phyloP scores from a whole-genome alignment of 2,329 filamentous ascomycete genomes.

The Colletotrichum euphorbiae region DNA sequence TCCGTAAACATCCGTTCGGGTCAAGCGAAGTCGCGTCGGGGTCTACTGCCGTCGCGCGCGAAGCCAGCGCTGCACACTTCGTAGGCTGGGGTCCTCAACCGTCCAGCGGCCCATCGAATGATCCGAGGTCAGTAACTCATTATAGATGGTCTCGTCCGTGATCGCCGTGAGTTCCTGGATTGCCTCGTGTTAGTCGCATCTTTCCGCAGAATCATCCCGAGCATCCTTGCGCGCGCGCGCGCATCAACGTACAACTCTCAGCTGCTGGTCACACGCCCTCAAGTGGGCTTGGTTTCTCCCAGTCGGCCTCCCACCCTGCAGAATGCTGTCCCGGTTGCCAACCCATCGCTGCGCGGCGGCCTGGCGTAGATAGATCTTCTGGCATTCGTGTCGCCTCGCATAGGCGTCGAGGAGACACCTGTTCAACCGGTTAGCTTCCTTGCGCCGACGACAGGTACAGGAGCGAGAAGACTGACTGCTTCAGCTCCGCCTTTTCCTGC shows the following conservation, averaged over 20 bases:
- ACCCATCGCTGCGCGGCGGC: conserved; percentile 71
- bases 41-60: conserved; percentile 51
- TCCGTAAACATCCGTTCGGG: conserved; percentile 17
- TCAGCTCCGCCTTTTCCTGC: conserved; percentile 71
- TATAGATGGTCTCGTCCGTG: conserved; percentile 70
- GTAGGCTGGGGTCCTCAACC: conserved; percentile 69
- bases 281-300: conserved; percentile 62
- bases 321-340: conserved; percentile 62
- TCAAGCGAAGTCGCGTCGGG: background rate
- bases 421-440: conserved; percentile 43
- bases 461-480: conserved; percentile 61
- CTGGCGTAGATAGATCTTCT: conserved; percentile 74
- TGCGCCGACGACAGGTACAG: background rate
- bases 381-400: conserved; percentile 70
- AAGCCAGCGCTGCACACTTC: conserved; percentile 70
- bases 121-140: conserved; percentile 65
- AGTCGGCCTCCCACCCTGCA: conserved; percentile 63
- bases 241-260: conserved; percentile 63
- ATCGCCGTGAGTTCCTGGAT: conserved; percentile 68
- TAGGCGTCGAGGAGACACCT: conserved; percentile 70
- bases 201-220: background rate
- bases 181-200: conserved; percentile 1
- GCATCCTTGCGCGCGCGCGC: background rate
- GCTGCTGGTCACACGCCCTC: conserved; percentile 65
- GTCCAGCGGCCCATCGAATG: conserved; percentile 70